Percentiles rank a stretch among this genome's conserved stretches.
These are phyloP conservation scores for Lactarius akahatsu DNA, from an alignment of 768 basidiomycete species.

Conservation along the genomic window DNA sequence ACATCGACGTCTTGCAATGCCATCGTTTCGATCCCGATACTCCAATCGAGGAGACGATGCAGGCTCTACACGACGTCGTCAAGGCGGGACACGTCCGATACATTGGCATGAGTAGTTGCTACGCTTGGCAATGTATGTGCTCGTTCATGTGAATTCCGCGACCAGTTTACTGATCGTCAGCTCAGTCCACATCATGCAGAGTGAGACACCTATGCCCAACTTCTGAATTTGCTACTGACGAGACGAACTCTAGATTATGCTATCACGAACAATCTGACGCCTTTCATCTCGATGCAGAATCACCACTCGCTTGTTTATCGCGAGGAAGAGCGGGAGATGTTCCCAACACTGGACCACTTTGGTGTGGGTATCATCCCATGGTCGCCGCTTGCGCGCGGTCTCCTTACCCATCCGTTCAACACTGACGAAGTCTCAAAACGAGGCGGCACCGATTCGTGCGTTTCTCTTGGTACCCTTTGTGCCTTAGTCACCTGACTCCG, in stretches of 20 bases:
- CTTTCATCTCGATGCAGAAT: slow-evolving; percentile 29
- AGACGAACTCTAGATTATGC: slow-evolving; percentile 26
- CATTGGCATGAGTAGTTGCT: slow-evolving; percentile 36
- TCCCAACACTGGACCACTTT: slow-evolving; percentile 34
- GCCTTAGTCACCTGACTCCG: not conserved
- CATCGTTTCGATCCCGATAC: slow-evolving; percentile 40
- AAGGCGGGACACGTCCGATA: slow-evolving; percentile 41
- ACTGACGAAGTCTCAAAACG: slow-evolving; percentile 1
- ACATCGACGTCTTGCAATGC: slow-evolving; percentile 72
- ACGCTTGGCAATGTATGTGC: slow-evolving; percentile 34
- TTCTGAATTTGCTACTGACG: slow-evolving; percentile 19
- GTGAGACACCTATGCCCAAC: slow-evolving; percentile 11
- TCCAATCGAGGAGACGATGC: slow-evolving; percentile 35
- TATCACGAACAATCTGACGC: slow-evolving; percentile 22
- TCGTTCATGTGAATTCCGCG: not conserved
- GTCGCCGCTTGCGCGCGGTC: slow-evolving; percentile 26
- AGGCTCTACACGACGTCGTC: slow-evolving; percentile 43
- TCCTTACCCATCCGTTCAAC: slow-evolving; percentile 23
- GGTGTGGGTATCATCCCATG: slow-evolving; percentile 27
- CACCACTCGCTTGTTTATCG: slow-evolving; percentile 40
- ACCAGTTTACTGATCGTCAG: slow-evolving; percentile 16
- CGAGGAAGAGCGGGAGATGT: slow-evolving; percentile 42
- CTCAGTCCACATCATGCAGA: slow-evolving; percentile 28
- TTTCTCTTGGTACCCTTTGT: too few relatives aligned
- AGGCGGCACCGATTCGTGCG: slow-evolving; percentile 16